These are phyloP conservation scores for Penicillium chermesinum DNA, from an alignment of 495 filamentous ascomycete genomes.

Conservation along the genomic window DNA sequence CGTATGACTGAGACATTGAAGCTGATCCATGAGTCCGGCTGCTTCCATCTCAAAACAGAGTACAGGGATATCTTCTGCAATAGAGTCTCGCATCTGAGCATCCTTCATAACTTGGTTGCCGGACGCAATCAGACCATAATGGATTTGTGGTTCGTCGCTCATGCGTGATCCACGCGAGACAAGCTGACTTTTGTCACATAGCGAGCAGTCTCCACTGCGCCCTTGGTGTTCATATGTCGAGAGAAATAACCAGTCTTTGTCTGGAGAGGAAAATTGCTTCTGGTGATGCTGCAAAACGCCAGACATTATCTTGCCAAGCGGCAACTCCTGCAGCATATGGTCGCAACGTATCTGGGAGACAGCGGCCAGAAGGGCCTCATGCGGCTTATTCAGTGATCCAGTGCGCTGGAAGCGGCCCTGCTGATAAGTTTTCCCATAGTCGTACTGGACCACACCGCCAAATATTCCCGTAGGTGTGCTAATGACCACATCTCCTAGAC, in stretches of 20 bases:
- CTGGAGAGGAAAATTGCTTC: too few species aligned
- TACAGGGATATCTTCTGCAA: constrained; percentile 9
- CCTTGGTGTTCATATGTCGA: neutral
- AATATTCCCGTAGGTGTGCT: constrained; percentile 4
- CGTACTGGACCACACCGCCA: neutral
- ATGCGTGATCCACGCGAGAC: neutral
- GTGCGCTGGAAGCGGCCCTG: neutral
- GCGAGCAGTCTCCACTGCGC: neutral
- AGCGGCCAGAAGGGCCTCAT: neutral
- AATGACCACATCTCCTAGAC: constrained; percentile 12
- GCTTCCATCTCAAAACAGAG: constrained; percentile 40
- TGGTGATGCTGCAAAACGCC: too few species aligned
- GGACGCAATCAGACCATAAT: constrained; percentile 14
- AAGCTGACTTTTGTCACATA: neutral
- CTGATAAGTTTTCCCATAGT: neutral
- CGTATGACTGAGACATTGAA: constrained; percentile 18
- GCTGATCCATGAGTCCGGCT: constrained; percentile 23
- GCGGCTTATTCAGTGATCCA: neutral
- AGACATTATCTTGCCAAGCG: too few species aligned
- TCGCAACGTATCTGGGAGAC: neutral
- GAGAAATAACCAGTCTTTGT: too few species aligned
- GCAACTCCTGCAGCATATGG: too few species aligned
- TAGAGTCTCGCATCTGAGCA: constrained; percentile 1
- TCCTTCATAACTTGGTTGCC: constrained; percentile 12
- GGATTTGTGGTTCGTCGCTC: neutral